Percentiles rank a stretch among this genome's conserved stretches.
phyloP scores from a whole-genome alignment of 371 early-diverging fungal genomes.

The Mucor velutinosus region DNA sequence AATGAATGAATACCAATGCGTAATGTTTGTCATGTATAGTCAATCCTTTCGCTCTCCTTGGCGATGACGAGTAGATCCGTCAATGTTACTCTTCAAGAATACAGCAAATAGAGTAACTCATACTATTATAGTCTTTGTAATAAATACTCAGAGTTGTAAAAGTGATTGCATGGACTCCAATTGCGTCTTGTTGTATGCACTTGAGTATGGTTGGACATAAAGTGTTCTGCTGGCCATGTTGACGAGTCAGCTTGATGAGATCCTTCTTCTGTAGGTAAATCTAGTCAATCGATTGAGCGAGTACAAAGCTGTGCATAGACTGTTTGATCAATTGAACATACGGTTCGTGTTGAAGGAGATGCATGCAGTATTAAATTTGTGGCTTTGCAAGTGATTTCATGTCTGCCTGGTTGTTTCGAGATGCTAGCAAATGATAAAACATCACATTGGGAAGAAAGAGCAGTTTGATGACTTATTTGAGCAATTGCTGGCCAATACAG shows the following conservation, averaged over 20 bases:
- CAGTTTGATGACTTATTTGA: neutral
- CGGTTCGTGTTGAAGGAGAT: neutral
- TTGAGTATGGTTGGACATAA: neutral
- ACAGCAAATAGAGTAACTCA: neutral
- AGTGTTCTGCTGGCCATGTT: neutral
- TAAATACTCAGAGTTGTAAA: neutral
- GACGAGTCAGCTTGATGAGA: neutral
- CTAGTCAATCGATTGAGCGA: neutral
- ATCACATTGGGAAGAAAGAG: neutral
- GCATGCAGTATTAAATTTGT: neutral
- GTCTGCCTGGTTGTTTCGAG: neutral
- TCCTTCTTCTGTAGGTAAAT: neutral
- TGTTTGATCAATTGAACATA: neutral
- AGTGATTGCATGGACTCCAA: neutral
- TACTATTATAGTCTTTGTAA: neutral
- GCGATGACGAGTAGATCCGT: constrained; percentile 16
- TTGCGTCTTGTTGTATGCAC: neutral
- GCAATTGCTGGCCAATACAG: too few relatives aligned
- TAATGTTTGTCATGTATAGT: constrained; percentile 16
- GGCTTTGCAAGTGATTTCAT: neutral
- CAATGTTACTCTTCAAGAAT: neutral
- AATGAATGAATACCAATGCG: neutral
- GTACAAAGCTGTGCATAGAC: neutral
- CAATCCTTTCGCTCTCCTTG: constrained; percentile 47
- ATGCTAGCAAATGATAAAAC: neutral